phyloP scores from a whole-genome alignment of 495 filamentous ascomycete genomes.

The Astrothelium subdiscretum region DNA sequence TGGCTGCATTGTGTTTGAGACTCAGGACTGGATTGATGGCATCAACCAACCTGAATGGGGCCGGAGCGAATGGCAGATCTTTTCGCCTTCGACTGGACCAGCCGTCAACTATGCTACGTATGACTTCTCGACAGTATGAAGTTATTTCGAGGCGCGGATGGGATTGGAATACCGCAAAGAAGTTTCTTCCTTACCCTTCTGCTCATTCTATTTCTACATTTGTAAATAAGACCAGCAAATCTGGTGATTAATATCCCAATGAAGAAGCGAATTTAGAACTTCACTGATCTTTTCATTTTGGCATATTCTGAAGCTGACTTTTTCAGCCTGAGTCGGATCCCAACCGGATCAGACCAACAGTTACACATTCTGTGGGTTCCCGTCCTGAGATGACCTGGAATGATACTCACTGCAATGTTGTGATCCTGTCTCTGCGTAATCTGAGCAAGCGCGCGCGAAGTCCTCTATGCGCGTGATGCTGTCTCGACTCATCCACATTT shows the following conservation, averaged over 20 bases:
- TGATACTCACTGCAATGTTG: too few species aligned
- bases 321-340: background rate
- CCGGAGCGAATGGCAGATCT: conserved; percentile 21
- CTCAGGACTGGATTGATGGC: conserved; percentile 63
- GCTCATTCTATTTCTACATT: background rate
- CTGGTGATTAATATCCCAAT: background rate
- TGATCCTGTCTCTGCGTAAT: too few species aligned
- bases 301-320: too few species aligned
- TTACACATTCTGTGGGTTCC: background rate
- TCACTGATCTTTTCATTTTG: background rate
- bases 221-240: background rate
- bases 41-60: conserved; percentile 76
- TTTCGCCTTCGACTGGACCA: conserved; percentile 11
- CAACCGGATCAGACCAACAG: background rate
- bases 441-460: background rate
- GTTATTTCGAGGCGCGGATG: background rate
- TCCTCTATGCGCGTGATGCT: background rate
- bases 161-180: background rate
- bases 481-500: background rate
- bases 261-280: background rate
- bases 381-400: background rate
- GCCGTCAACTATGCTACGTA: conserved; percentile 19
- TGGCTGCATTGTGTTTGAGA: conserved; percentile 59
- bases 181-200: background rate
- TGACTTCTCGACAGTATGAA: conserved; percentile 7